Evolutionary conservation across 164 flowering plant species (phyloP).

Genomic region (Hamamelis virginiana): DNA sequence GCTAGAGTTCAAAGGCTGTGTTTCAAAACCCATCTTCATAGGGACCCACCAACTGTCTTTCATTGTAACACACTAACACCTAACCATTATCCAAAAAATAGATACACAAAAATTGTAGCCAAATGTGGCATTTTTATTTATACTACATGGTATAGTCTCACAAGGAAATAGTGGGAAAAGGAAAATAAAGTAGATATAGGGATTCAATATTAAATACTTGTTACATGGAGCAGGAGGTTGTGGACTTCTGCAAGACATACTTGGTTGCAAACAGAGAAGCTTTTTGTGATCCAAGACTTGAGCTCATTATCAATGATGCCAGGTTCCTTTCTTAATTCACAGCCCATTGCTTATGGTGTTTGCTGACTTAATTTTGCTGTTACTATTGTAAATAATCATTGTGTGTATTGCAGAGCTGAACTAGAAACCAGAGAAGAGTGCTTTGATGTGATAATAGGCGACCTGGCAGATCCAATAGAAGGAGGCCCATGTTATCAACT

Average conservation of each 20-base stretch:
- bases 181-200: too few relatives aligned
- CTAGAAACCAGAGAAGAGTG: constrained; percentile 54
- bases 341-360: neutral
- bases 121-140: too few relatives aligned
- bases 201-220: neutral
- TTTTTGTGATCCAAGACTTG: constrained; percentile 67
- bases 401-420: constrained; percentile 57
- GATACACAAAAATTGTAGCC: neutral
- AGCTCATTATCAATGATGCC: constrained; percentile 91
- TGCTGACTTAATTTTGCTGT: neutral
- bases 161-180: neutral
- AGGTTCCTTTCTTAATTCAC: constrained; percentile 27
- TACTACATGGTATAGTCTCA: neutral
- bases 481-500: constrained; percentile 97
- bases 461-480: constrained; percentile 89
- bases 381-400: neutral
- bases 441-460: constrained; percentile 88
- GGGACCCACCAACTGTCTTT: too few relatives aligned
- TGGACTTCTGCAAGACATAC: constrained; percentile 81
- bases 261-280: constrained; percentile 75
- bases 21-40: too few relatives aligned
- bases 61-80: too few relatives aligned
- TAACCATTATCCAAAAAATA: too few relatives aligned
- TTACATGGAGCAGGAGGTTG: constrained; percentile 66
- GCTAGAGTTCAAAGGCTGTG: too few relatives aligned